phyloP scores from a whole-genome alignment of 2,329 filamentous ascomycete genomes.

The Ophiocordyceps australis region DNA sequence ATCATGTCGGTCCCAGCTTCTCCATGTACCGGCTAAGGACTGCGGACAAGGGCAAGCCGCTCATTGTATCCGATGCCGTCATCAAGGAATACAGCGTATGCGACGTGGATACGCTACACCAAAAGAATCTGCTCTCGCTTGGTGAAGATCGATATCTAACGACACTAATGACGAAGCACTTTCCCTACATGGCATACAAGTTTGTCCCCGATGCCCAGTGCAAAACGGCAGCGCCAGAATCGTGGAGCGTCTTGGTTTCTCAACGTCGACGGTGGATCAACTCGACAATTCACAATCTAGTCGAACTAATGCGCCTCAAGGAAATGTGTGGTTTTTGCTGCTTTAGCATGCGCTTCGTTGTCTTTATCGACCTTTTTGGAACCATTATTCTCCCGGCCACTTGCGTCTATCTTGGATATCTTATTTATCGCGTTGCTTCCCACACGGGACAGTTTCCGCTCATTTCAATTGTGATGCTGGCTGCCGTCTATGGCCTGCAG shows the following conservation, averaged over 20 bases:
- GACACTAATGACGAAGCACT: constrained; percentile 95
- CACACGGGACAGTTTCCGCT: constrained; percentile 59
- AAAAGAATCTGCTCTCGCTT: constrained; percentile 88
- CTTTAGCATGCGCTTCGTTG: constrained; percentile 94
- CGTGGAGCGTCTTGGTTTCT: constrained; percentile 87
- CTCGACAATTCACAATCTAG: constrained; percentile 92
- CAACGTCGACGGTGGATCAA: constrained; percentile 99
- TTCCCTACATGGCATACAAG: constrained; percentile 90
- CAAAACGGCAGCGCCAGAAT: constrained; percentile 82
- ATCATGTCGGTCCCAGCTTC: constrained; percentile 51
- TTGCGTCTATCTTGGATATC: constrained; percentile 68
- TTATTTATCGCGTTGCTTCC: constrained; percentile 64
- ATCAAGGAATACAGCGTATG: constrained; percentile 80
- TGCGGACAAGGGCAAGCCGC: constrained; percentile 79
- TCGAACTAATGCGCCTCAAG: constrained; percentile 74
- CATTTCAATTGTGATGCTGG: constrained; percentile 79
- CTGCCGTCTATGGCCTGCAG: constrained; percentile 85
- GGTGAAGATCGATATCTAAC: constrained; percentile 96
- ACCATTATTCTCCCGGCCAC: constrained; percentile 86
- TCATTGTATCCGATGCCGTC: constrained; percentile 81
- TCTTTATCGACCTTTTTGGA: constrained; percentile 84
- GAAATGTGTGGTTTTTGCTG: constrained; percentile 98
- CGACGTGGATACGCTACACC: constrained; percentile 82
- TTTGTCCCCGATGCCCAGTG: constrained; percentile 89
- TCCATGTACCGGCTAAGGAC: constrained; percentile 96